Percentiles rank a stretch among this genome's conserved stretches.
These are phyloP conservation scores for Ilex aquifolium DNA, from an alignment of 257 asterid species.

Conservation along the genomic window DNA sequence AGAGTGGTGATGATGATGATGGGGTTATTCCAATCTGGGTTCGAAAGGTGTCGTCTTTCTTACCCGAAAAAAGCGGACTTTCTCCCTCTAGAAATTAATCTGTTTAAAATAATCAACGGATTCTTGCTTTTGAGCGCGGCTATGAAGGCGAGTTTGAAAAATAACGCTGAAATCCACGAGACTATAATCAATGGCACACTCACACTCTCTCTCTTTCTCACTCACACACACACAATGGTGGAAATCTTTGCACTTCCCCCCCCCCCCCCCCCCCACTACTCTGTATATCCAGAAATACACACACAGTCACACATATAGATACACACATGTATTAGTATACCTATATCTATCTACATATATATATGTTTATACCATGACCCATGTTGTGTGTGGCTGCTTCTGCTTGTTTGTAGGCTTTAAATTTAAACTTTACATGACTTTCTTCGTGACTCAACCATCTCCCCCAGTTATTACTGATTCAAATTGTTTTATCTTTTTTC, in stretches of 20 bases:
- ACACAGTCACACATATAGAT: too few species aligned
- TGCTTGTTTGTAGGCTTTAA: constrained; percentile 9
- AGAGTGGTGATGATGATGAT: not conserved
- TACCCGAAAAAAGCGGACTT: constrained; percentile 5
- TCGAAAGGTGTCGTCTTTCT: not conserved
- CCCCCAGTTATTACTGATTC: too few species aligned
- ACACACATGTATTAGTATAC: too few species aligned
- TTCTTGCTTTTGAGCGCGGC: constrained; percentile 79
- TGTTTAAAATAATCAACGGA: constrained; percentile 53
- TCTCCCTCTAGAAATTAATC: not conserved
- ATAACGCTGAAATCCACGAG: constrained; percentile 94
- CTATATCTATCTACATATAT: too few species aligned
- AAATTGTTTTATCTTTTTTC: too few species aligned
- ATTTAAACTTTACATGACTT: constrained; percentile 32
- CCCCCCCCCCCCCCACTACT: too few species aligned
- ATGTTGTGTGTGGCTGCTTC: constrained; percentile 7
- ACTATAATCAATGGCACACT: constrained; percentile 12
- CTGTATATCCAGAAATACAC: too few species aligned
- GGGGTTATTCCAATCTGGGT: not conserved
- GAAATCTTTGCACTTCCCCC: too few species aligned
- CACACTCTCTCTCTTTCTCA: too few species aligned
- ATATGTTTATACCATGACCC: too few species aligned
- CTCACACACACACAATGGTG: too few species aligned
- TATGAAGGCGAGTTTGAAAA: constrained; percentile 54
- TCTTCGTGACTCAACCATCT: constrained; percentile 64